A percentile compares a stretch with the other conserved stretches of the same genome.
Evolutionary conservation across 441 rosid species (phyloP).

Genomic region (Biscutella laevigata): DNA sequence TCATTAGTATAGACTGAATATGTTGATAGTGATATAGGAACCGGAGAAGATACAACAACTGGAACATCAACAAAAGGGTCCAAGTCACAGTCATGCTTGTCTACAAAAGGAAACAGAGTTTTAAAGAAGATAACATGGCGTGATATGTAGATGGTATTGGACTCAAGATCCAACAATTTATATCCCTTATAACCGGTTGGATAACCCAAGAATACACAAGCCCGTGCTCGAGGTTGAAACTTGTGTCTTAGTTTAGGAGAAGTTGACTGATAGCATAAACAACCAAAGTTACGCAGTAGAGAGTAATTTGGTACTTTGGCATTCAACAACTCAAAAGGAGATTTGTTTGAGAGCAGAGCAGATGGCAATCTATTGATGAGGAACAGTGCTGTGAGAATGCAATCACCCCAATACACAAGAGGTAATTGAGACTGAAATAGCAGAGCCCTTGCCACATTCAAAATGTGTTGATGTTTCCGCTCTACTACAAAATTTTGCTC

Average conservation of each 20-base stretch:
- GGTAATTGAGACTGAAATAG: background rate
- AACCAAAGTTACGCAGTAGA: background rate
- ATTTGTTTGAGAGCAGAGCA: background rate
- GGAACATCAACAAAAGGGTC: no score
- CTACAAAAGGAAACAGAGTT: background rate
- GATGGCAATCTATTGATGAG: background rate
- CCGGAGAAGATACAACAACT: no score
- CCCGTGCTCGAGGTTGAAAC: background rate
- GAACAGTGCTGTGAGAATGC: fast-evolving
- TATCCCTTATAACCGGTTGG: background rate
- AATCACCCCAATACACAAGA: background rate
- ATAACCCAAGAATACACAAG: background rate
- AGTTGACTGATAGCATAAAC: background rate
- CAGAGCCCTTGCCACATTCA: no score
- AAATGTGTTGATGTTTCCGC: no score
- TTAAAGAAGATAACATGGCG: background rate
- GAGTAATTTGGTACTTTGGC: background rate
- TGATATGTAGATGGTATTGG: background rate
- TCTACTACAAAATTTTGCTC: no score
- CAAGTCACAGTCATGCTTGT: no score
- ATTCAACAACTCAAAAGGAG: background rate
- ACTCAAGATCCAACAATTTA: background rate
- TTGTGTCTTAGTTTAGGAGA: background rate
- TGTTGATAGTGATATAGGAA: no score
- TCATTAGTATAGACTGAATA: no score